Evolutionary conservation across 768 basidiomycete species (phyloP).

Genomic region (Podaxis carcinomalis): DNA sequence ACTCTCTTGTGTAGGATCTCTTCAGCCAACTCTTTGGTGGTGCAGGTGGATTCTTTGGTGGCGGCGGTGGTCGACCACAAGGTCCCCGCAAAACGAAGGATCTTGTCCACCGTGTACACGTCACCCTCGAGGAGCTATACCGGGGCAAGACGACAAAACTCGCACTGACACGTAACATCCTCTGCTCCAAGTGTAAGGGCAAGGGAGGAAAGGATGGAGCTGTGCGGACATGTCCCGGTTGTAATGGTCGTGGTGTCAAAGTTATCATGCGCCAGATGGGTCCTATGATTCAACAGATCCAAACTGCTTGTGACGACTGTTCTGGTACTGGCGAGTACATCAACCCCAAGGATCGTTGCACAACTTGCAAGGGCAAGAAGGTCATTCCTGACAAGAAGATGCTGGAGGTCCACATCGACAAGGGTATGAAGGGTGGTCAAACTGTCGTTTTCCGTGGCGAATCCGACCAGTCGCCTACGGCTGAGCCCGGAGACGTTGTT

Average conservation of each 20-base stretch:
- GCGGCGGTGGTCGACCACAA: constrained; percentile 58
- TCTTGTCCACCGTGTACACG: constrained; percentile 93
- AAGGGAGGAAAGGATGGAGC: constrained; percentile 98
- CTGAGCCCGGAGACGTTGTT: constrained; percentile 89
- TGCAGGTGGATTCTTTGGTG: constrained; percentile 75
- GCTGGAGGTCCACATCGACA: constrained; percentile 96
- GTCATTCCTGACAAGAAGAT: constrained; percentile 92
- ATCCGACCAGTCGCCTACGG: constrained; percentile 87
- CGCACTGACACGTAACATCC: constrained; percentile 90
- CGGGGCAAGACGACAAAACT: constrained; percentile 99
- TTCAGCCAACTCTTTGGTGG: constrained; percentile 96
- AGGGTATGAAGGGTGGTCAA: constrained; percentile 94
- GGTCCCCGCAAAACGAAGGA: constrained; percentile 95
- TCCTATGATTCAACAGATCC: constrained; percentile 99
- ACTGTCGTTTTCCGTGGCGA: constrained; percentile 87
- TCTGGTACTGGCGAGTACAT: constrained; percentile 93
- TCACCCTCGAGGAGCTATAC: constrained; percentile 98
- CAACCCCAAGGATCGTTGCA: constrained; percentile 89
- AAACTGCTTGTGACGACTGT: constrained; percentile 92
- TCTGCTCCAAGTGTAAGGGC: constrained; percentile 92
- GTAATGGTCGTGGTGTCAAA: constrained; percentile 88
- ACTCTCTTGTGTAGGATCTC: constrained; percentile 57
- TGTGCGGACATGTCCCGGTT: constrained; percentile 71
- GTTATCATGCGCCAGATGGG: constrained; percentile 95
- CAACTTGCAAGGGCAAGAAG: constrained; percentile 93